Conservation (phyloP, 495 filamentous ascomycete species). For the Polyplosphaeria fusca region DNA sequence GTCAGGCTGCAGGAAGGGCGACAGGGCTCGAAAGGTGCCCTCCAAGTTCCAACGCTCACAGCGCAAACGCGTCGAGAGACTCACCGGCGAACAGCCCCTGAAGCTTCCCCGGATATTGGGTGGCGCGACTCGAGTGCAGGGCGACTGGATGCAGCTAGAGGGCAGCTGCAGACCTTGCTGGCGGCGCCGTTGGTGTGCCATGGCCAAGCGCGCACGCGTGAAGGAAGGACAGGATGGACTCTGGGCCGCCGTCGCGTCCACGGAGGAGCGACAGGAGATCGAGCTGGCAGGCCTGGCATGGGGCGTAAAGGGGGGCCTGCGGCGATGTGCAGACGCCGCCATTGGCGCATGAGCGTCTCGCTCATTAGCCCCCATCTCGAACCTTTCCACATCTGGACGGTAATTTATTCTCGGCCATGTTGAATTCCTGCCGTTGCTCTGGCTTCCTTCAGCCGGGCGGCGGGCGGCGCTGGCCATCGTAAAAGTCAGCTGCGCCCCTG, state of each 20-base stretch:
- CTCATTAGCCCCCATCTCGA: constrained; percentile 13
- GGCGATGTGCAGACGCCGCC: background rate
- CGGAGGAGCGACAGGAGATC: background rate
- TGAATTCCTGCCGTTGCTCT: constrained; percentile 25
- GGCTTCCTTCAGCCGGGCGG: constrained; percentile 14
- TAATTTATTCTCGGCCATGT: constrained; percentile 11
- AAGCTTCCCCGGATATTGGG: constrained; percentile 23
- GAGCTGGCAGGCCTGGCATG: background rate
- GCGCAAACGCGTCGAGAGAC: too few relatives aligned
- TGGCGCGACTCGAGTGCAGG: background rate
- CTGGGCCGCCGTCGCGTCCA: background rate
- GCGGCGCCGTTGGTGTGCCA: constrained; percentile 2
- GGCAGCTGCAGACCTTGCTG: background rate
- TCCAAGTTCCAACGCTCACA: too few relatives aligned
- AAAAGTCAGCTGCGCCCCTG: constrained; percentile 25
- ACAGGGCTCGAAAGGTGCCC: too few relatives aligned
- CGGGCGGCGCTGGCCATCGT: constrained; percentile 6
- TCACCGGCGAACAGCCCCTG: too few relatives aligned
- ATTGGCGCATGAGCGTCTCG: constrained; percentile 2
- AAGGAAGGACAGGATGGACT: background rate
- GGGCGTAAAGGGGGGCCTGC: background rate
- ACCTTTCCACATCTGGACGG: constrained; percentile 1
- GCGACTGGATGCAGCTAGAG: constrained; percentile 8
- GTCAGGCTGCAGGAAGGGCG: background rate
- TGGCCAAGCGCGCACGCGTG: constrained; percentile 11